Base-by-base conservation (phyloP, 345 rosid genomes). In the Cardamine resedifolia region DNA sequence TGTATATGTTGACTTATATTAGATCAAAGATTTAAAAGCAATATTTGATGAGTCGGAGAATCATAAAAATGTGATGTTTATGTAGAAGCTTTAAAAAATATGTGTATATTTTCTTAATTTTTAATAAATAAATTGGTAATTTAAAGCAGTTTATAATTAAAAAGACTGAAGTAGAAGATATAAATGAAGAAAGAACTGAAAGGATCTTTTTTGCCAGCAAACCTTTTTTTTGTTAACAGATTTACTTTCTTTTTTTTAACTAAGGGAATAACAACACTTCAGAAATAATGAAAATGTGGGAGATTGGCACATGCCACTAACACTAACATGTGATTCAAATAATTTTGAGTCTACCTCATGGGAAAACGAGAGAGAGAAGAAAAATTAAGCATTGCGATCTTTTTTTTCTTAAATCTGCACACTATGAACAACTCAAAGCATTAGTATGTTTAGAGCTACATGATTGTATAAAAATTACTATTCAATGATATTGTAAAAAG, bases 261-360 rank as follows among this genome's bases (percentile, higher is more conserved):
- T 1, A 8, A 9, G 31, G 10, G 48, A 14, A 64, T 12, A 24
- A 34, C 6, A 50, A 50, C 14, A 50, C n/a, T 24, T 34, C 59
- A 50, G 36, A 51, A 18, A 53, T 53, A 55, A 68, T 68, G 27
- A 55, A 16, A 33, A 27, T 44, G 41, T 44, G 64, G 30, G 73
- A 57, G 20, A 68, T 56, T 68, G 50, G 41, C 72, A 68, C 72
- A 57, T 68, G 72, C 72, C 53, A 28, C 52, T 43, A 41, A 55
- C 11, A 18, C 33, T 66, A 52, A 39, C 71, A 38, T 68, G 73
- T 68, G 55, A 30, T 28, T 43, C 73, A 68, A 43, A 68, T 56
- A 44, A 68, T 68, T 68, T 58, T 15, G 23, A 28, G 44, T 20
- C 44, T 55, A 39, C 52, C 14, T 66, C n/a, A 23, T n/a, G 16